phyloP scores from a whole-genome alignment of 352 stramenopile species.

The Globisporangium yorkense region DNA sequence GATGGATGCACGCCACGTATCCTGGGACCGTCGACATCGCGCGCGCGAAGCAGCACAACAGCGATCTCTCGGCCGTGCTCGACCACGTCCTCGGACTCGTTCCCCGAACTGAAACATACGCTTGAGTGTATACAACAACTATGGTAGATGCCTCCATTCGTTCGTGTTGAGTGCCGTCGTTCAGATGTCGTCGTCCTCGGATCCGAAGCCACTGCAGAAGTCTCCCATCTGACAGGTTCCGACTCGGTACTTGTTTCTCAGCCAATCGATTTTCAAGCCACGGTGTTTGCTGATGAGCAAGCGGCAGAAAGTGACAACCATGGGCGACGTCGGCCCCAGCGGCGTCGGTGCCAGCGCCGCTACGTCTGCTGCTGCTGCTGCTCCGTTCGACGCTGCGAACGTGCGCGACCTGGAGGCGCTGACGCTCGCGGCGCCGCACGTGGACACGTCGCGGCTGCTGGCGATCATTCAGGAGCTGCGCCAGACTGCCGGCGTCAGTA shows the following conservation, averaged over 20 bases:
- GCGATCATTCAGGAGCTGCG: constrained; percentile 64
- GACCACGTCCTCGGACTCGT: background rate
- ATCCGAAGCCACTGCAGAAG: too few relatives aligned
- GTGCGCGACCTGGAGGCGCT: constrained; percentile 24
- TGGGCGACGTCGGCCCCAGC: background rate
- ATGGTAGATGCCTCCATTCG: too few relatives aligned
- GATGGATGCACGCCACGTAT: constrained; percentile 1
- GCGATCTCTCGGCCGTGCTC: background rate
- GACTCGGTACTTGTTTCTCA: too few relatives aligned
- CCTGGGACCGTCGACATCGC: background rate
- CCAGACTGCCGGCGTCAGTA: constrained; percentile 54
- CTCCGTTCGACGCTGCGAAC: constrained; percentile 7
- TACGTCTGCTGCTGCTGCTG: background rate
- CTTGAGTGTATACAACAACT: too few relatives aligned
- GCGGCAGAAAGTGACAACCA: constrained; percentile 1
- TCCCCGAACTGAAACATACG: too few relatives aligned
- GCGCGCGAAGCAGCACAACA: background rate
- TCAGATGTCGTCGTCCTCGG: too few relatives aligned
- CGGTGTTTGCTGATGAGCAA: background rate
- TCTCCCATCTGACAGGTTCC: too few relatives aligned
- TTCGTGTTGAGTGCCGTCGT: too few relatives aligned
- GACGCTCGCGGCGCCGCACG: constrained; percentile 23
- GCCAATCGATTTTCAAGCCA: too few relatives aligned
- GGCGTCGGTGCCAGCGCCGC: background rate
- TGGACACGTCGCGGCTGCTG: constrained; percentile 41